These are phyloP conservation scores for Remersonia thermophila DNA, from an alignment of 2,329 filamentous ascomycete genomes.

Conservation along the genomic window DNA sequence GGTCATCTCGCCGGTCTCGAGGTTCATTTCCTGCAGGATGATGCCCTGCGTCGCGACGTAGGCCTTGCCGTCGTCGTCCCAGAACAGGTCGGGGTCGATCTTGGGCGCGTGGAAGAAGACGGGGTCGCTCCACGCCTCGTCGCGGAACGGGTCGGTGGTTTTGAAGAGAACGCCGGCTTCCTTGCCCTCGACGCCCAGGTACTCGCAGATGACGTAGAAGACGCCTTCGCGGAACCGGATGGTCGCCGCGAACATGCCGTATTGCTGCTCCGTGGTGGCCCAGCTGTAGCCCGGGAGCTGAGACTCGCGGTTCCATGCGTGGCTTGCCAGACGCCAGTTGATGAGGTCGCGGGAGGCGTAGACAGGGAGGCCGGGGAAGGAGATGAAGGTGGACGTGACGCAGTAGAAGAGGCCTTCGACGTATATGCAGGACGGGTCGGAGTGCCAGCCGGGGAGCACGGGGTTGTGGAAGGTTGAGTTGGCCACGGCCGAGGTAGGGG, in stretches of 20 bases:
- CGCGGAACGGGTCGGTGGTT: constrained; percentile 27
- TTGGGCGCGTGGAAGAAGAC: constrained; percentile 39
- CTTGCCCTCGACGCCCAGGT: constrained; percentile 13
- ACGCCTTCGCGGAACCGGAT: constrained; percentile 20
- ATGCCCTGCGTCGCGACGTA: constrained; percentile 26
- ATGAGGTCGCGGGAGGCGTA: constrained; percentile 39
- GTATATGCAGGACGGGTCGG: constrained; percentile 35
- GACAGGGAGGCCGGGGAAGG: constrained; percentile 40
- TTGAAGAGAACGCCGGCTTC: constrained; percentile 26
- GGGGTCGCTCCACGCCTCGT: constrained; percentile 31
- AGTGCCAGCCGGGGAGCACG: constrained; percentile 36
- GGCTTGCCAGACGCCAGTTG: constrained; percentile 34
- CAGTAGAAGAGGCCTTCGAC: constrained; percentile 38
- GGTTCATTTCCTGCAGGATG: constrained; percentile 22
- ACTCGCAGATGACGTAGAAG: constrained; percentile 24
- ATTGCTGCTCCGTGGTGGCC: constrained; percentile 20
- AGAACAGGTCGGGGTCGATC: constrained; percentile 35
- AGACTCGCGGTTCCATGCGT: constrained; percentile 28
- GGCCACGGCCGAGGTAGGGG: background rate
- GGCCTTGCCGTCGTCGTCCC: constrained; percentile 25
- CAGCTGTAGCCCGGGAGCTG: constrained; percentile 28
- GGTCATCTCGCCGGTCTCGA: constrained; percentile 24
- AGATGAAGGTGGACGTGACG: constrained; percentile 38
- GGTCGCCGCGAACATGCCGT: constrained; percentile 24
- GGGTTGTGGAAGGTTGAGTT: constrained; percentile 28